Conservation (phyloP, 1,284 basidiomycete genomes). For the Rhizopogon hawkerae region DNA sequence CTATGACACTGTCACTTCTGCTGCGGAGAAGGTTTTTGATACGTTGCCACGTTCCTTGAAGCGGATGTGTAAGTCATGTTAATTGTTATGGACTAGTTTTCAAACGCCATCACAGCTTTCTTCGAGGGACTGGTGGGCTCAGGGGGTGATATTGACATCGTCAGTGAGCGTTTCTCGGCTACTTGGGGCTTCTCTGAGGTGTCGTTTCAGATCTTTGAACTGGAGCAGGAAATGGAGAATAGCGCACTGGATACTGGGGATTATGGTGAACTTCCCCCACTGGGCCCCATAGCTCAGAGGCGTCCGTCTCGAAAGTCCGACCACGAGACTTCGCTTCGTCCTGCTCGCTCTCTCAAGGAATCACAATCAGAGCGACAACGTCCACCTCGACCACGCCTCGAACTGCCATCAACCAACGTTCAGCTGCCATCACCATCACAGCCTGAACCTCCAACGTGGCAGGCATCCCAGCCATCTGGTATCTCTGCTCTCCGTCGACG, state of each 20-base stretch:
- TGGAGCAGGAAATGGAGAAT: constrained; percentile 62
- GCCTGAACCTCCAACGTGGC: constrained; percentile 8
- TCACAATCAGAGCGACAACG: constrained; percentile 1
- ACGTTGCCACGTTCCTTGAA: constrained; percentile 64
- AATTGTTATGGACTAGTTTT: constrained; percentile 10
- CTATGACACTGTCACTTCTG: constrained; percentile 60
- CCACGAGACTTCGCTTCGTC: constrained; percentile 18
- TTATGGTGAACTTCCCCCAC: constrained; percentile 23
- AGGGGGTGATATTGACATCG: constrained; percentile 66
- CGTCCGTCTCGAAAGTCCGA: constrained; percentile 28
- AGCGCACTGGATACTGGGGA: constrained; percentile 47
- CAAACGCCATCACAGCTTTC: constrained; percentile 40
- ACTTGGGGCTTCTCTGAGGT: neutral
- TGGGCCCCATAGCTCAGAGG: constrained; percentile 19
- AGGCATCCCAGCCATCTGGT: constrained; percentile 14
- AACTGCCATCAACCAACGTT: neutral
- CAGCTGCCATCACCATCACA: constrained; percentile 4
- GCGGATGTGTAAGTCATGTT: constrained; percentile 51
- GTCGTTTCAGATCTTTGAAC: constrained; percentile 64
- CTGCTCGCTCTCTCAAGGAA: constrained; percentile 19
- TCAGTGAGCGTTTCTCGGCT: constrained; percentile 28
- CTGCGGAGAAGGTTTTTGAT: constrained; percentile 63
- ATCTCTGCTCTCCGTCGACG: constrained; percentile 34
- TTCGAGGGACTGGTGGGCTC: constrained; percentile 74
- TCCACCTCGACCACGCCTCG: neutral